phyloP scores from a whole-genome alignment of 83 land plant genomes.

The Picea engelmannii region DNA sequence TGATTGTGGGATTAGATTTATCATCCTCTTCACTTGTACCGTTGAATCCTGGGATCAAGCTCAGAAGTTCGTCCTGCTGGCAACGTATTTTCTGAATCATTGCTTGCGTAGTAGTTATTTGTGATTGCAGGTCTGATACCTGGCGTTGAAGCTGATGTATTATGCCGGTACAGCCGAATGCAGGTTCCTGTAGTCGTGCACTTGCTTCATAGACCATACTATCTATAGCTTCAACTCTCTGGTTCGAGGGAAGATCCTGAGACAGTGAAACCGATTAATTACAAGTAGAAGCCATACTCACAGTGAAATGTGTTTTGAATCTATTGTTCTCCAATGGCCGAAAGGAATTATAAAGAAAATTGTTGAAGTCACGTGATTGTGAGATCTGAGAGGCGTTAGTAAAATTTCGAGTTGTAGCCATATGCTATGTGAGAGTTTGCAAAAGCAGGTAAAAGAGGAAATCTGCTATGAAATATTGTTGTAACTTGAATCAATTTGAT shows the following conservation, averaged over 20 bases:
- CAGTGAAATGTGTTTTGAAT: too few relatives aligned
- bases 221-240: neutral
- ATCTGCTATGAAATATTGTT: neutral
- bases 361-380: too few relatives aligned
- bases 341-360: neutral
- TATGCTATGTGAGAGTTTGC: too few relatives aligned
- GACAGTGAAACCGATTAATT: neutral
- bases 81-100: neutral
- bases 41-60: too few relatives aligned
- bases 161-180: neutral
- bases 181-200: neutral
- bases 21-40: too few relatives aligned
- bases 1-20: too few relatives aligned
- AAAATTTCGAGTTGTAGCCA: too few relatives aligned
- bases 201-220: neutral
- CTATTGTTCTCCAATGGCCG: neutral
- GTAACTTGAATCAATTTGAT: conserved; percentile 3
- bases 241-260: neutral
- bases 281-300: too few relatives aligned
- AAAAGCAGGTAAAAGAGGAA: neutral
- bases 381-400: rapidly evolving
- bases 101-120: neutral
- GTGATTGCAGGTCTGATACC: neutral
- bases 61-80: neutral
- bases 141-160: neutral